Conservation (phyloP, 805 yeast genomes). For the Geotrichum ghanense region DNA sequence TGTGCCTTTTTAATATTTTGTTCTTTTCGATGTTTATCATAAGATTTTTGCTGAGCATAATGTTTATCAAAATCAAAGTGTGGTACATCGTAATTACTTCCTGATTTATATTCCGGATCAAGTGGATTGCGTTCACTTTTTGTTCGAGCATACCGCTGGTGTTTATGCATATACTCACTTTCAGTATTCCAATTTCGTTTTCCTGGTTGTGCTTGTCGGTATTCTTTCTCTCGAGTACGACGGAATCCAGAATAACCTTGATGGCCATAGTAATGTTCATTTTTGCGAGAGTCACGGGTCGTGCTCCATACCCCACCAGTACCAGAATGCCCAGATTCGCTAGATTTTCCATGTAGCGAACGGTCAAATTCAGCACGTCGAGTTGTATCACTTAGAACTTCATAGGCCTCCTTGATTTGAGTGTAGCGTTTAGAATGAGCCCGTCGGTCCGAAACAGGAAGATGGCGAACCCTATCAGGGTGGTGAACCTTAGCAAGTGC, state of each 20-base stretch:
- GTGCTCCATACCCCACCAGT: not conserved
- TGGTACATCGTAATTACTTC: constrained; percentile 24
- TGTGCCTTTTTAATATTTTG: constrained; percentile 5
- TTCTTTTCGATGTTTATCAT: constrained; percentile 19
- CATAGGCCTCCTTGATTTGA: constrained; percentile 56
- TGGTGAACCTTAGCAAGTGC: constrained; percentile 37
- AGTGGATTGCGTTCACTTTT: constrained; percentile 15
- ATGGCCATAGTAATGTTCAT: constrained; percentile 1
- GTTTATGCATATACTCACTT: not conserved
- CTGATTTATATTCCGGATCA: constrained; percentile 13
- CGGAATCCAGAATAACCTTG: not conserved
- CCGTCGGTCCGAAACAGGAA: constrained; percentile 31
- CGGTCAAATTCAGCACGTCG: constrained; percentile 5
- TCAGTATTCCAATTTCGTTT: too few relatives aligned
- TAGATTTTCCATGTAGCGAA: not conserved
- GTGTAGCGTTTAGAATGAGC: constrained; percentile 35
- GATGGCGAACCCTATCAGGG: constrained; percentile 49
- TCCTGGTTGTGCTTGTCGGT: not conserved
- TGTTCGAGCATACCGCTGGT: not conserved
- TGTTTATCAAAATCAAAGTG: constrained; percentile 28
- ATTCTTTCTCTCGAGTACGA: too few relatives aligned
- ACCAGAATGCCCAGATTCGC: not conserved
- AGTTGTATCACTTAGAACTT: constrained; percentile 36
- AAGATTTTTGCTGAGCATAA: constrained; percentile 21
- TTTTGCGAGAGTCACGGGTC: not conserved